Evolutionary conservation across 768 basidiomycete genomes (phyloP).

Genomic region (Dioszegia aurantiaca): DNA sequence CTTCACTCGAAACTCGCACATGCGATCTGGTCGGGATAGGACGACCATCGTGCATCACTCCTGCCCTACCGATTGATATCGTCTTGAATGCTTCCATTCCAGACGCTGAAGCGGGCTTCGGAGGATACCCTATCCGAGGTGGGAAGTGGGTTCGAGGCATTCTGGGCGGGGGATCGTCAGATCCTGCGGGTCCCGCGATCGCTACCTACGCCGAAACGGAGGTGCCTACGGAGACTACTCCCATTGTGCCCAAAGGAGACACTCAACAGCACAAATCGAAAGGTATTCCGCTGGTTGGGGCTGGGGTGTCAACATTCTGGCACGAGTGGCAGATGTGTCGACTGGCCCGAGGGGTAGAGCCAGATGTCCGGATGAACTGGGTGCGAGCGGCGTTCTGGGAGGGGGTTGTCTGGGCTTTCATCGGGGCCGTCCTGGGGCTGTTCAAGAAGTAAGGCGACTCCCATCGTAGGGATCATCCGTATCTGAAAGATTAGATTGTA

Average conservation of each 20-base stretch:
- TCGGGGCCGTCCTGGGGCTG: background rate
- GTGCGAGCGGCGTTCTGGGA: slow-evolving; percentile 6
- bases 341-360: slow-evolving; percentile 34
- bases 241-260: background rate
- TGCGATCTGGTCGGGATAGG: slow-evolving; percentile 45
- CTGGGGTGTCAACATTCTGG: slow-evolving; percentile 44
- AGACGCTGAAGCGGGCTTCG: slow-evolving; percentile 23
- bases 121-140: slow-evolving; percentile 36
- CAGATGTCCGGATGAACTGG: slow-evolving; percentile 40
- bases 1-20: slow-evolving; percentile 22
- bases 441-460: slow-evolving; percentile 2
- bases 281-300: slow-evolving; percentile 38
- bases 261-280: background rate
- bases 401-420: slow-evolving; percentile 1
- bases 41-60: slow-evolving; percentile 36
- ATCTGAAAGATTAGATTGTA: no score
- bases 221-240: background rate
- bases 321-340: slow-evolving; percentile 47
- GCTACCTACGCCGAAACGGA: slow-evolving; percentile 6
- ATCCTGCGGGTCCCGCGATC: background rate
- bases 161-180: slow-evolving; percentile 21
- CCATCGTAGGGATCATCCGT: no score
- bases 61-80: slow-evolving; percentile 24
- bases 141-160: slow-evolving; percentile 18
- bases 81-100: slow-evolving; percentile 28